Base-by-base conservation (phyloP, 495 filamentous ascomycete species). In the Xylaria scruposa region DNA sequence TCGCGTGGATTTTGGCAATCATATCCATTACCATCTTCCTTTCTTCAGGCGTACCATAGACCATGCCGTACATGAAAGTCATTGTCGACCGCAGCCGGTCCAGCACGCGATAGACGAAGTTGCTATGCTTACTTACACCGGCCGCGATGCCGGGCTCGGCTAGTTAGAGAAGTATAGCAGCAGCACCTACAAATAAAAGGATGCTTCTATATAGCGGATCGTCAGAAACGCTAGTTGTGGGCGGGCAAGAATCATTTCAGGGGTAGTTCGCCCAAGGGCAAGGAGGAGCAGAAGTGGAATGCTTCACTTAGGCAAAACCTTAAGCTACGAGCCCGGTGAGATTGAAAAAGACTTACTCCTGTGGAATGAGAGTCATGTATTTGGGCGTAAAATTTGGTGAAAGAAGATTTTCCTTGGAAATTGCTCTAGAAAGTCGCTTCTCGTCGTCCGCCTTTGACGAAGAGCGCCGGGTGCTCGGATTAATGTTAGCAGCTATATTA, bases 61-160 rank as follows among this genome's bases (percentile, higher is more conserved):
- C 72, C 80, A 84, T 83, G 70, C 81, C 83, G 71, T 84, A 85
- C 38, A 85, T 74, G 64, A 78, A 84, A 29, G 82, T 82, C 80
- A 85, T 82, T 4, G 80, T 84, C 0, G 83, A 82, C 5, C 82
- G 81, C 7, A 85, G 81, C 12, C 81, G 77, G 68, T 85, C 82
- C 26, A 80, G 38, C 1, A 80, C 81, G 7, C 82, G 77, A 70
- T 80, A 79, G 8, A 78, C 76, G 56, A 84, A 84, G 70, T 84
- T 82, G 79, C 81, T 83, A 69, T 83, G 78, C 54, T 69, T 38
- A n/a, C 68, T 68, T n/a, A 72, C 65, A 10, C 71, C 71, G 12
- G 62, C 54, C 15, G 56, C 83, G 15, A 84, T 79, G n/a, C 80
- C 80, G 1, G 83, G 81, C 42, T 79, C 76, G 63, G 83, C 83